phyloP scores from a whole-genome alignment of 2,329 filamentous ascomycete species.

The Xylariales sp. region DNA sequence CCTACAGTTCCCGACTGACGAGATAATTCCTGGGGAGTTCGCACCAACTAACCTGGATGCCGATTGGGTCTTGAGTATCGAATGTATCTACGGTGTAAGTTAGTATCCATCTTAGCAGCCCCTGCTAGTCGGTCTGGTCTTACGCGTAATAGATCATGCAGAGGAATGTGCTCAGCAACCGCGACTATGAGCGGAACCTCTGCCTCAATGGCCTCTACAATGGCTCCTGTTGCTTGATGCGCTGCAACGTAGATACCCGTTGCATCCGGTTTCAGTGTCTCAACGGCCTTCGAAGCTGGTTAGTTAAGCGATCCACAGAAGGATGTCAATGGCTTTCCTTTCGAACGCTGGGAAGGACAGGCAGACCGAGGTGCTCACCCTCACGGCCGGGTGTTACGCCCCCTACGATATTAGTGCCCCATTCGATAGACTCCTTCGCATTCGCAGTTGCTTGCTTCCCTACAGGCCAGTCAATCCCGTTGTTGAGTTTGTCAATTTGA shows the following conservation, averaged over 20 bases:
- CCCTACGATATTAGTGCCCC: slow-evolving; percentile 76
- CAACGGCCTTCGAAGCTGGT: slow-evolving; percentile 49
- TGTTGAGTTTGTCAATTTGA: too few relatives aligned
- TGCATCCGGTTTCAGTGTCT: slow-evolving; percentile 67
- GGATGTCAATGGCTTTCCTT: slow-evolving; percentile 33
- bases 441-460: slow-evolving; percentile 59
- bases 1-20: slow-evolving; percentile 59
- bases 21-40: slow-evolving; percentile 72
- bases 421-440: slow-evolving; percentile 69
- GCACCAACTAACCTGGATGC: slow-evolving; percentile 66
- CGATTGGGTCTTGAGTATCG: slow-evolving; percentile 64
- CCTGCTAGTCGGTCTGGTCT: too few relatives aligned
- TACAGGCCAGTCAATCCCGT: too few relatives aligned
- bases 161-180: slow-evolving; percentile 70
- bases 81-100: slow-evolving; percentile 50
- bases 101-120: neutral
- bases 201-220: slow-evolving; percentile 74
- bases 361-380: slow-evolving; percentile 68
- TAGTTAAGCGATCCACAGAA: neutral
- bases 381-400: slow-evolving; percentile 69
- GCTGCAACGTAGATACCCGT: slow-evolving; percentile 78
- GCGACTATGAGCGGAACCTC: slow-evolving; percentile 72
- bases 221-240: slow-evolving; percentile 66
- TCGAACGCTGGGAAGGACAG: slow-evolving; percentile 64
- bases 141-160: slow-evolving; percentile 68